Percentiles rank a stretch among this genome's conserved stretches.
phyloP scores from a whole-genome alignment of 805 yeast species.

The Candida taoyuanica region DNA sequence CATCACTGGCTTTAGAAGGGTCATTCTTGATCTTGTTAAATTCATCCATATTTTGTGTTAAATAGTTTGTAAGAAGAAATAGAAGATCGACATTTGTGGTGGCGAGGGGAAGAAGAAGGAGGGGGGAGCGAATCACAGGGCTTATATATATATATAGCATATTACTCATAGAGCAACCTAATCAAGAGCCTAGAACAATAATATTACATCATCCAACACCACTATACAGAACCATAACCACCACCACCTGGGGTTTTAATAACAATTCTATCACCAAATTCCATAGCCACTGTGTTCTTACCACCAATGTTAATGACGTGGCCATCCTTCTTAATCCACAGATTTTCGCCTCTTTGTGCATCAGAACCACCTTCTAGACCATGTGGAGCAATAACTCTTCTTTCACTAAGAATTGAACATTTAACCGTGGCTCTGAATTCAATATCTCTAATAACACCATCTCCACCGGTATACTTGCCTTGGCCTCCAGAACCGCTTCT shows the following conservation, averaged over 20 bases:
- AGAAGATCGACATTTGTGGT: too few relatives aligned
- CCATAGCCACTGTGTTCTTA: conserved; percentile 54
- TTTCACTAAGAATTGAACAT: conserved; percentile 79
- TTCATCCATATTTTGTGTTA: too few relatives aligned
- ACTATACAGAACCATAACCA: conserved; percentile 50
- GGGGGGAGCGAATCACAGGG: neutral
- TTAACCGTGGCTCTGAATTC: conserved; percentile 70
- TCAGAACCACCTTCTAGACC: conserved; percentile 81
- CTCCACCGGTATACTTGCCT: conserved; percentile 73
- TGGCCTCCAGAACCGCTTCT: conserved; percentile 75
- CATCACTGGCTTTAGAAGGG: conserved; percentile 8
- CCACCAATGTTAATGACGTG: conserved; percentile 58
- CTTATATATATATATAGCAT: too few relatives aligned
- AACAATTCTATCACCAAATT: conserved; percentile 60
- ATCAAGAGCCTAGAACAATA: too few relatives aligned
- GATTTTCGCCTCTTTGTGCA: conserved; percentile 69
- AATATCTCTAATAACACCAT: conserved; percentile 81
- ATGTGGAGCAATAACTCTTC: conserved; percentile 80
- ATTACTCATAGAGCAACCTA: neutral
- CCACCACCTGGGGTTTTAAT: conserved; percentile 86
- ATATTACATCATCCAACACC: neutral
- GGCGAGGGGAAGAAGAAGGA: neutral
- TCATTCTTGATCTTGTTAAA: conserved; percentile 8
- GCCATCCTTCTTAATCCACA: conserved; percentile 40
- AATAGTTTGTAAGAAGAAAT: too few relatives aligned